Conservation (phyloP, 2,329 filamentous ascomycete species). For the Diaporthe vexans region DNA sequence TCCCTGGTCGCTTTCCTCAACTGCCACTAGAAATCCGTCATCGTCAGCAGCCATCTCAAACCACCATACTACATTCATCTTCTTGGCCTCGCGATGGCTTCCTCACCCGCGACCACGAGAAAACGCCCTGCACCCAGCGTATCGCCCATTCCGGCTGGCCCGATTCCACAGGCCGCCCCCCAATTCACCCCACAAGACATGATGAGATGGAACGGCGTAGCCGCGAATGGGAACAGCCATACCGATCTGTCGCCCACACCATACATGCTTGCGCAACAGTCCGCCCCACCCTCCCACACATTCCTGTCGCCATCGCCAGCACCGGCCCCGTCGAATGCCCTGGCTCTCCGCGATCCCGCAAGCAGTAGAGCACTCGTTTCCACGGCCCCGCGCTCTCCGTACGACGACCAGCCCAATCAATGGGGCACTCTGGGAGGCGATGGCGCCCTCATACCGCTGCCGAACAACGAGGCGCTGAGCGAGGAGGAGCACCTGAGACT, state of each 20-base stretch:
- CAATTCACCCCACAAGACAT: conserved; percentile 63
- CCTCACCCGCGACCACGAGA: conserved; percentile 64
- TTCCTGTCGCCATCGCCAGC: conserved; percentile 27
- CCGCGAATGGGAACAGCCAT: conserved; percentile 54
- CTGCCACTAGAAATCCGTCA: conserved; percentile 9
- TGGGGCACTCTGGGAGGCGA: conserved; percentile 60
- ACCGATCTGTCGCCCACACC: conserved; percentile 54
- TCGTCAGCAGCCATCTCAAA: conserved; percentile 16
- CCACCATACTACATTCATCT: conserved; percentile 23
- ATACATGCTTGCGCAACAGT: conserved; percentile 54
- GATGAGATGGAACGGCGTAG: conserved; percentile 59
- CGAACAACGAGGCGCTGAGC: conserved; percentile 59
- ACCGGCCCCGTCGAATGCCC: conserved; percentile 59
- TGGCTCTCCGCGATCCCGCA: conserved; percentile 67
- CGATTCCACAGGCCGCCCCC: conserved; percentile 65
- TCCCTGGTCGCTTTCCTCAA: conserved; percentile 25
- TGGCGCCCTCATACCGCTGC: conserved; percentile 53
- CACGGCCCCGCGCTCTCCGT: conserved; percentile 53
- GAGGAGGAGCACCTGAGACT: conserved; percentile 85
- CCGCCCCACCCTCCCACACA: conserved; percentile 41
- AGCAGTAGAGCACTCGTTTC: conserved; percentile 66
- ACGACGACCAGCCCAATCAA: conserved; percentile 48
- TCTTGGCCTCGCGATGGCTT: conserved; percentile 57
- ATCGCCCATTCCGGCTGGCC: conserved; percentile 67
- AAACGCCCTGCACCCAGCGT: conserved; percentile 83